Percentiles rank a stretch among this genome's conserved stretches.
These are phyloP conservation scores for Carpinus viminea DNA, from an alignment of 306 rosid species.

Conservation along the genomic window DNA sequence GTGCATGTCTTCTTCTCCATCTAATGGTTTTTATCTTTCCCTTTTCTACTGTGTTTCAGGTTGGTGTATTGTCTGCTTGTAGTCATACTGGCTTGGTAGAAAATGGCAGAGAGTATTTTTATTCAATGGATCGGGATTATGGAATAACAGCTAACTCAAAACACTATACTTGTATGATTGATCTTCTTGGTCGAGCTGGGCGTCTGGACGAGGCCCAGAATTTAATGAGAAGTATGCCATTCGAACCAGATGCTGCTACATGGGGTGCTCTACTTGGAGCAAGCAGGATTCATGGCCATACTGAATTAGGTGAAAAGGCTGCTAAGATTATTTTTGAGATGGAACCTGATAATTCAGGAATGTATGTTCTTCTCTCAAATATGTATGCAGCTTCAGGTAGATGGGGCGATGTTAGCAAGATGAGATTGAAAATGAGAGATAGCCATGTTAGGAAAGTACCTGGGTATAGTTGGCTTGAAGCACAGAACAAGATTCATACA, in stretches of 20 bases:
- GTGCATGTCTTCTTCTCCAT: not conserved
- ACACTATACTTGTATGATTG: slow-evolving; percentile 81
- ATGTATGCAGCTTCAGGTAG: slow-evolving; percentile 89
- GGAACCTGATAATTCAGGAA: slow-evolving; percentile 85
- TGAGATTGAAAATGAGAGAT: slow-evolving; percentile 75
- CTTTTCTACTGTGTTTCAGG: slow-evolving; percentile 47
- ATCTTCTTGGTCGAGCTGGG: slow-evolving; percentile 90
- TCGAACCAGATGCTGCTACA: slow-evolving; percentile 72
- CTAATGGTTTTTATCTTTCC: slow-evolving; percentile 7
- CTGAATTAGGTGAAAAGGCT: slow-evolving; percentile 77
- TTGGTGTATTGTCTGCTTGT: slow-evolving; percentile 81
- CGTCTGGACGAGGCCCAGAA: slow-evolving; percentile 69
- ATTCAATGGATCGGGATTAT: slow-evolving; percentile 60
- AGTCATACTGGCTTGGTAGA: slow-evolving; percentile 75
- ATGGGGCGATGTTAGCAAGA: slow-evolving; percentile 73
- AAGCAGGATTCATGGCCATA: slow-evolving; percentile 77
- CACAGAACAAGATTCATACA: slow-evolving; percentile 68
- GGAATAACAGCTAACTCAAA: slow-evolving; percentile 57
- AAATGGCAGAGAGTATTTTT: slow-evolving; percentile 62
- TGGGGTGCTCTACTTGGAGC: slow-evolving; percentile 92
- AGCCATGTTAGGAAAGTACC: slow-evolving; percentile 74
- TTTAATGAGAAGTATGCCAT: slow-evolving; percentile 72
- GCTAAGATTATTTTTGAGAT: slow-evolving; percentile 74
- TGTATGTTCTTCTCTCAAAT: slow-evolving; percentile 88
- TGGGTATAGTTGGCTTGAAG: slow-evolving; percentile 89